Percentiles rank a stretch among this genome's conserved stretches.
Conservation (phyloP, 2,329 filamentous ascomycete genomes). For the Xylariales sp. region DNA sequence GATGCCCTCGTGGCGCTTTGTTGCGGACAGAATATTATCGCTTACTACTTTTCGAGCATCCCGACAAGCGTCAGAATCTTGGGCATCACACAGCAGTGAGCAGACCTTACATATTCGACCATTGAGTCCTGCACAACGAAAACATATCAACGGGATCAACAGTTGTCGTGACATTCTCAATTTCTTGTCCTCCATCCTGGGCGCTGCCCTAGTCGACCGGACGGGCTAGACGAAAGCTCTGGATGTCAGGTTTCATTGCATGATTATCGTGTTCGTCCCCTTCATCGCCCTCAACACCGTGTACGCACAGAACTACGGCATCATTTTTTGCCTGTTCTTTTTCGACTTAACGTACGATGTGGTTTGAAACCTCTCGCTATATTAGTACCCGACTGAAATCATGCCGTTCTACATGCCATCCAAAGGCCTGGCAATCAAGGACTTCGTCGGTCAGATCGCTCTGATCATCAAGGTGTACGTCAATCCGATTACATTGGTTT, state of each 20-base stretch:
- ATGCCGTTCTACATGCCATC: constrained; percentile 71
- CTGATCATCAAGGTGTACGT: constrained; percentile 10
- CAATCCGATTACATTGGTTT: constrained; percentile 12
- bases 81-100: constrained; percentile 1
- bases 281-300: constrained; percentile 6
- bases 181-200: not conserved
- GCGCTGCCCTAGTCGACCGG: constrained; percentile 4
- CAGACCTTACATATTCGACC: not conserved
- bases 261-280: constrained; percentile 11
- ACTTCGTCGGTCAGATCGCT: constrained; percentile 11
- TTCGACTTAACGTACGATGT: constrained; percentile 10
- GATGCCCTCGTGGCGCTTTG: constrained; percentile 6
- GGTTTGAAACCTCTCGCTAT: constrained; percentile 7
- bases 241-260: constrained; percentile 11
- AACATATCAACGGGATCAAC: constrained; percentile 13
- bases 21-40: constrained; percentile 10
- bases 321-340: constrained; percentile 5
- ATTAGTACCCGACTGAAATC: constrained; percentile 51
- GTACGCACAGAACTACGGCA: constrained; percentile 8
- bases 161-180: constrained; percentile 6
- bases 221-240: constrained; percentile 11
- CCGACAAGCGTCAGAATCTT: constrained; percentile 4
- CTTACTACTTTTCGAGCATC: constrained; percentile 10
- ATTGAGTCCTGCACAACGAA: too few species aligned
- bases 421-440: constrained; percentile 25